A percentile compares a stretch with the other conserved stretches of the same genome.
Conservation (phyloP, 208 protist species). For the Balamuthia mandrillaris region DNA sequence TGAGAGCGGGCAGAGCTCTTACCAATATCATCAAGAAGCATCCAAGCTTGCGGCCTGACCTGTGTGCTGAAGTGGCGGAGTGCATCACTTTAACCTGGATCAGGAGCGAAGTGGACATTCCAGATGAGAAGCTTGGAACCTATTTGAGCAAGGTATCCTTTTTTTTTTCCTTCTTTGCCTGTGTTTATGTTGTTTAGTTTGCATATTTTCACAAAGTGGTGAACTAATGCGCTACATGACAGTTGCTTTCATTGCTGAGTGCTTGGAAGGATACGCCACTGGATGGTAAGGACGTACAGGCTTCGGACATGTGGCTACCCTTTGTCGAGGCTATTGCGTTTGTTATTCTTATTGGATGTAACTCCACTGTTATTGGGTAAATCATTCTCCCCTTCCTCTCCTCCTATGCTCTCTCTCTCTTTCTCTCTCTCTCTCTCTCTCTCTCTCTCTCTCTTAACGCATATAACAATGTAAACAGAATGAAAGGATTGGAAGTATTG, state of each 20-base stretch:
- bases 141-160: conserved; percentile 8
- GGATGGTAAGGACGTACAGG: conserved; percentile 10
- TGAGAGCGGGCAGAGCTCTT: background rate
- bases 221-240: no score
- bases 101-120: conserved; percentile 26
- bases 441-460: background rate
- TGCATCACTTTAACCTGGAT: conserved; percentile 17
- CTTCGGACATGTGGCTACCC: conserved; percentile 29
- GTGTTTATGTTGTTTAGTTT: no score
- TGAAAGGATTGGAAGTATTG: no score
- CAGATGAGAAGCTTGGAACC: background rate
- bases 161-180: background rate
- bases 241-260: background rate
- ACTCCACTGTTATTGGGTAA: conserved; percentile 26
- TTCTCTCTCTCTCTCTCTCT: background rate
- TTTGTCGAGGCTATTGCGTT: conserved; percentile 15
- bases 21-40: background rate
- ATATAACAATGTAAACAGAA: no score
- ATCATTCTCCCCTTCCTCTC: background rate
- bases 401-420: background rate
- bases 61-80: conserved; percentile 21
- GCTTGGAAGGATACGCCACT: conserved; percentile 14
- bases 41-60: conserved; percentile 1
- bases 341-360: background rate
- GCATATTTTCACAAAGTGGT: no score